Evolutionary conservation across 1,139 yeast species (phyloP).

Genomic region (Pichia sp.): DNA sequence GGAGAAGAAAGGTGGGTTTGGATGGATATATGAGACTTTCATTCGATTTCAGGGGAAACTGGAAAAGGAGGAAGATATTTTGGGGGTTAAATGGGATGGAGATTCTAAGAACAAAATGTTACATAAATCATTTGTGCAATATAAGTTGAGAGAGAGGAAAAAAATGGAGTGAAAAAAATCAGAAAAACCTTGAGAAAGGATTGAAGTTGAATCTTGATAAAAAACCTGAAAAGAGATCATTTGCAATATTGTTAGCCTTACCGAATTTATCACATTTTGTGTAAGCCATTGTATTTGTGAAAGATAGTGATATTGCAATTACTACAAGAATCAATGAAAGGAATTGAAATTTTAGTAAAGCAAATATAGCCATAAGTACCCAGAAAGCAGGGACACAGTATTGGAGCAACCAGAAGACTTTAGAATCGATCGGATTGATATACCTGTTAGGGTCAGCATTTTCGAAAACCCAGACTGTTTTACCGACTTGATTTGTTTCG

Average conservation of each 20-base stretch:
- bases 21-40: conserved; percentile 5
- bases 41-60: conserved; percentile 19
- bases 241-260: conserved; percentile 48
- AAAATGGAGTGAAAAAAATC: too few relatives aligned
- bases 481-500: conserved; percentile 56
- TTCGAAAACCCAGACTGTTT: conserved; percentile 84
- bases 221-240: conserved; percentile 38
- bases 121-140: conserved; percentile 29
- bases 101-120: conserved; percentile 25
- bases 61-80: conserved; percentile 26
- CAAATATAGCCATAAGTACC: conserved; percentile 66
- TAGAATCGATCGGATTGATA: conserved; percentile 87
- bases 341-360: conserved; percentile 69
- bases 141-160: conserved; percentile 7
- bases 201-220: conserved; percentile 41
- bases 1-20: background rate
- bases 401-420: conserved; percentile 75
- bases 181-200: conserved; percentile 33
- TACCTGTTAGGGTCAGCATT: conserved; percentile 75
- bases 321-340: conserved; percentile 60
- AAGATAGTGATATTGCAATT: conserved; percentile 63
- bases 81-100: conserved; percentile 28
- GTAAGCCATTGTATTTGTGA: conserved; percentile 83
- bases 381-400: conserved; percentile 73
- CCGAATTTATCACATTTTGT: conserved; percentile 87